Base-by-base conservation (phyloP, 2,329 filamentous ascomycete genomes). In the Curvularia eragrostidis region DNA sequence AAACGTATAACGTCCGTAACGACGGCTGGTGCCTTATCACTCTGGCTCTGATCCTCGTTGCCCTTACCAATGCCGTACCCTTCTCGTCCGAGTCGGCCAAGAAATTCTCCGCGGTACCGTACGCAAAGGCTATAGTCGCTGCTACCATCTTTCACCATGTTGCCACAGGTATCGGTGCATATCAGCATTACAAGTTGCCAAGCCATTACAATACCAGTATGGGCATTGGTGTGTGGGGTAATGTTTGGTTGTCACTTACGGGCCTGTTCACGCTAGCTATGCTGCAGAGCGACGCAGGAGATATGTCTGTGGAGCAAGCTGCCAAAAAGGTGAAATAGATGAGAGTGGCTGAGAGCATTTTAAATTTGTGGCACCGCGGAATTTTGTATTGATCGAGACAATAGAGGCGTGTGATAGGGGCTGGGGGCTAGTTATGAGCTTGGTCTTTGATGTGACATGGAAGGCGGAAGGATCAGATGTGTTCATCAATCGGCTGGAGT, bases 11-110 rank as follows among this genome's bases (percentile, higher is more conserved):
- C 41, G 53, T 70, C 19, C 63, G 62, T 52, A 68, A 61, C 43
- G 67, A 70, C 21, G 67, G 67, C 21, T 70, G 66, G 67, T 70
- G 66, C 43, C 64, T 70, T n/a, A 32, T 70, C 15, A 70, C 67
- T 7, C 67, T 70, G 13, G 64, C 66, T 15, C 48, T 68, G 24
- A 65, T 70, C 43, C 59, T 70, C 6, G 12, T 70, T n/a, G 61
- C 60, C 15, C 63, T 70, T 9, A 67, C 61, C 23, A 67, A 65
- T 42, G 66, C 67, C 21, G 61, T 69, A 5, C 65, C 67, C 1
- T 58, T 64, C 5, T 43, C 58, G 5, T 51, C 63, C 2, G 30
- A 55, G n/a, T 30, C 55, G 8, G 48, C 48, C 12, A 49, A 52
- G 2, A 50, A 36, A 38, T 47, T 48, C 5, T 52, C 55, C 0